These are phyloP conservation scores for Fallopia convolvulus DNA, from an alignment of 148 eudicot species.

Conservation along the genomic window DNA sequence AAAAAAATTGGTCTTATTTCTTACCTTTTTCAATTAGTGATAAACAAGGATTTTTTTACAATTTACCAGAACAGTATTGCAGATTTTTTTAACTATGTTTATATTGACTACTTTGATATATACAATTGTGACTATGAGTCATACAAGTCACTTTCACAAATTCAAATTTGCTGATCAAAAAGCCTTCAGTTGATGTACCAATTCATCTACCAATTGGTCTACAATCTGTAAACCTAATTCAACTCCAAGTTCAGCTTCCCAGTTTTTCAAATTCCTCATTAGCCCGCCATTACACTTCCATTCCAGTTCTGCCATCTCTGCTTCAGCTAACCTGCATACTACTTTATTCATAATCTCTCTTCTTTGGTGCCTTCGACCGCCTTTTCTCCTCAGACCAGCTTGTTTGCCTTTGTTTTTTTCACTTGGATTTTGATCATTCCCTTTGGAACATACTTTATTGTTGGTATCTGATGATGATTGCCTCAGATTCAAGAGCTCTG, in stretches of 20 bases:
- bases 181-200: constrained; percentile 35
- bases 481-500: constrained; percentile 16
- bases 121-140: background rate
- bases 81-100: background rate
- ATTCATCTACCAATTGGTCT: constrained; percentile 43
- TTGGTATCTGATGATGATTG: constrained; percentile 16
- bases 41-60: background rate
- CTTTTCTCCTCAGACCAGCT: constrained; percentile 19
- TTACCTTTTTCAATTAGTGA: background rate
- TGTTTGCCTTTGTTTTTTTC: constrained; percentile 17
- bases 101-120: background rate
- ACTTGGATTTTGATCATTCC: background rate
- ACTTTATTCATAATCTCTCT: constrained; percentile 29
- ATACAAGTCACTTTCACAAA: background rate
- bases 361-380: constrained; percentile 18
- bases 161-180: background rate
- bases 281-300: constrained; percentile 35
- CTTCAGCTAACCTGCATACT: constrained; percentile 39
- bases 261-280: constrained; percentile 23
- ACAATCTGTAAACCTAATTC: constrained; percentile 36
- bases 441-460: background rate
- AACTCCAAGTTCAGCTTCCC: constrained; percentile 8
- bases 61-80: background rate
- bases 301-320: constrained; percentile 34
- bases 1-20: background rate